These are phyloP conservation scores for Helotiales sp. DNA, from an alignment of 2,329 filamentous ascomycete species.

Conservation along the genomic window DNA sequence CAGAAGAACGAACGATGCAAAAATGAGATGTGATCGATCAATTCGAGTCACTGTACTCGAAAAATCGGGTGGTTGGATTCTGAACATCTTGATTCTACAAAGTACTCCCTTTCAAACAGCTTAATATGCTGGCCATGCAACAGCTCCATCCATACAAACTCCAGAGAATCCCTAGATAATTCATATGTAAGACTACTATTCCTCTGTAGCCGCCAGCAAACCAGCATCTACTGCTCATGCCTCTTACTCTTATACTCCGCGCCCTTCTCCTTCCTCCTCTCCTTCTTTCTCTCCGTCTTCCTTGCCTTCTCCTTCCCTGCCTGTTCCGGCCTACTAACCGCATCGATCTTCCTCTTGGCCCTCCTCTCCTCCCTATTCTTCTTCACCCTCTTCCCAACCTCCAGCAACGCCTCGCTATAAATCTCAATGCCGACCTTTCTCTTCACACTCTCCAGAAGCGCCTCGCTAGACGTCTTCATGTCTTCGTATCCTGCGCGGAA, in stretches of 20 bases:
- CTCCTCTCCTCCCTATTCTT: conserved; percentile 74
- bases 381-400: conserved; percentile 74
- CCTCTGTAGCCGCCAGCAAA: neutral
- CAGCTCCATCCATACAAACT: too few relatives aligned
- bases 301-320: conserved; percentile 79
- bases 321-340: conserved; percentile 80
- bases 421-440: conserved; percentile 80
- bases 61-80: too few relatives aligned
- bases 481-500: conserved; percentile 73
- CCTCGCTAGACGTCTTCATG: conserved; percentile 73
- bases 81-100: too few relatives aligned
- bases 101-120: too few relatives aligned
- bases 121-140: too few relatives aligned
- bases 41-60: too few relatives aligned
- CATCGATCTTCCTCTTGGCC: conserved; percentile 87
- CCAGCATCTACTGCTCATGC: conserved; percentile 31
- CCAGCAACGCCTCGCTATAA: conserved; percentile 76
- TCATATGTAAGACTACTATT: neutral
- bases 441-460: conserved; percentile 82
- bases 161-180: neutral
- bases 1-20: too few relatives aligned
- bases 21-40: too few relatives aligned
- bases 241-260: conserved; percentile 63
- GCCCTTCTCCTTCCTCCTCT: conserved; percentile 78
- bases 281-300: conserved; percentile 84